Evolutionary conservation across 495 filamentous ascomycete species (phyloP), one percentile per base, ranked within the genome.

Genomic region (Recurvomyces mirabilis): DNA sequence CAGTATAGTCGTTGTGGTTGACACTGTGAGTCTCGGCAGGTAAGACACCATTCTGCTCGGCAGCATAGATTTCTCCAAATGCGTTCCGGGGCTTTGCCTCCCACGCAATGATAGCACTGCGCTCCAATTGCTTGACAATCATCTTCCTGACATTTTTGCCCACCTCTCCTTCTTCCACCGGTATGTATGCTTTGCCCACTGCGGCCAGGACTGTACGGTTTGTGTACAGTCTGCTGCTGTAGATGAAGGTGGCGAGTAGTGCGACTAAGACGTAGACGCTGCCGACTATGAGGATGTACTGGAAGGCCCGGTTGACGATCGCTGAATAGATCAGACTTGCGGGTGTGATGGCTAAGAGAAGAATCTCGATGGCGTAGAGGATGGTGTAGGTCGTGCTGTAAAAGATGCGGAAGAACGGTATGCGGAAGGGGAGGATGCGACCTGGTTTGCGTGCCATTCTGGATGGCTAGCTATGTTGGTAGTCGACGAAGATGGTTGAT

Each of bases 181-280:
- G 86, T 5, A 93, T 75, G 72, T 79, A 87, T 38, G 73, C 63
- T 54, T 87, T 87, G 1, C 93, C 93, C 38, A 98, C 95, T 2
- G 72, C 79, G 1, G 77, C 69, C 18, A 98, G 71, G 11, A 81
- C 78, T 25, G 68, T 81, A 28, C 84, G 75, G 55, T 82, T 88
- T 20, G 87, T 83, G 61, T 87, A 95, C n/a, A 96, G 73, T n/a
- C 93, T 71, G 20, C 77, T 76, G 24, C 79, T 73, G 51, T 95
- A 96, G 49, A 96, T 76, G 31, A 94, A 74, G 28, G 76, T 58
- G 20, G 82, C 71, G 39, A 89, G 56, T 18, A 84, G 32, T 28
- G 82, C 72, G 32, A 87, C 87, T 19, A 88, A 65, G 35, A 93
- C 57, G 57, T 93, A 89, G 53, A 72, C 73, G 34, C 84, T 79